Evolutionary conservation across 1,284 basidiomycete genomes (phyloP).

Genomic region (Pyrrhoderma noxium): DNA sequence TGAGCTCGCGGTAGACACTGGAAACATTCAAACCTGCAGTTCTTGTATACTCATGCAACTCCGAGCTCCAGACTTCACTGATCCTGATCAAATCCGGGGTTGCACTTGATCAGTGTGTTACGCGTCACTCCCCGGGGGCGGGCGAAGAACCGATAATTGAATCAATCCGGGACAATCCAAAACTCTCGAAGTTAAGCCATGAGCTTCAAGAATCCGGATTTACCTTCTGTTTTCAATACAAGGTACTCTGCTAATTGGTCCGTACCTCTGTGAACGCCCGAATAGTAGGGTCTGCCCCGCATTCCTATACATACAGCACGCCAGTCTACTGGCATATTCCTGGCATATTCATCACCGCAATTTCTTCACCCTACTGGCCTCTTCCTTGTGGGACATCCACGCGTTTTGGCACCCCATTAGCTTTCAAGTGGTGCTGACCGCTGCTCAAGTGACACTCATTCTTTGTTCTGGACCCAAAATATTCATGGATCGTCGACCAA

Average conservation of each 20-base stretch:
- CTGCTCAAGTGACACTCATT: conserved; percentile 13
- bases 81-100: background rate
- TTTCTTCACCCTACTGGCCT: conserved; percentile 11
- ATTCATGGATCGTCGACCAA: conserved; percentile 6
- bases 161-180: background rate
- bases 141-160: background rate
- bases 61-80: too few relatives aligned
- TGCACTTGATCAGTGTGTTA: too few relatives aligned
- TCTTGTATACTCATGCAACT: too few relatives aligned
- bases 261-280: conserved; percentile 6
- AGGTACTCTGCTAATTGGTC: background rate
- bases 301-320: conserved; percentile 10
- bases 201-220: conserved; percentile 12
- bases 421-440: background rate
- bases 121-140: background rate
- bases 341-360: conserved; percentile 12
- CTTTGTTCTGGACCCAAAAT: conserved; percentile 10
- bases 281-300: conserved; percentile 4
- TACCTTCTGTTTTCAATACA: conserved; percentile 12
- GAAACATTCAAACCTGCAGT: too few relatives aligned
- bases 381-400: conserved; percentile 5
- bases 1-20: too few relatives aligned
- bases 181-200: conserved; percentile 5
- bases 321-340: background rate
- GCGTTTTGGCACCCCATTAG: conserved; percentile 8